A percentile compares a stretch with the other conserved stretches of the same genome.
Evolutionary conservation across 2,329 filamentous ascomycete species (phyloP).

Genomic region (Dissoconium aciculare): DNA sequence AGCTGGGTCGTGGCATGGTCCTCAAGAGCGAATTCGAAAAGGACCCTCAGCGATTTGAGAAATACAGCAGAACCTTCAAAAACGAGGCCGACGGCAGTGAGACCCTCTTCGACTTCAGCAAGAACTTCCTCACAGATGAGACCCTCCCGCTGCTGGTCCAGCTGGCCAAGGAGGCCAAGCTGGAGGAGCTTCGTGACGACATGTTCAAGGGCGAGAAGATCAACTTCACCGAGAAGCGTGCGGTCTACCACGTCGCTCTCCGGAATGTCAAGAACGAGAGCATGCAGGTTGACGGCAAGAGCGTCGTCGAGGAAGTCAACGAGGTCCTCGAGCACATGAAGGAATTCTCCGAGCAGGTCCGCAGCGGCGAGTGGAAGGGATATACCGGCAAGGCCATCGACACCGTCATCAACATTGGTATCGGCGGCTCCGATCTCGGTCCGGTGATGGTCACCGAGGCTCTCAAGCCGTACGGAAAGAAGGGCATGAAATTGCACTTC

Average conservation of each 20-base stretch:
- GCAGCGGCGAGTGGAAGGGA: conserved; percentile 92
- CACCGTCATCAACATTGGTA: conserved; percentile 93
- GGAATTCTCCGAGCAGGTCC: conserved; percentile 88
- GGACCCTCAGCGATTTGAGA: conserved; percentile 75
- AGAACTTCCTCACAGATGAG: conserved; percentile 94
- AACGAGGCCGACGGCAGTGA: conserved; percentile 66
- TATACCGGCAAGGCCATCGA: conserved; percentile 95
- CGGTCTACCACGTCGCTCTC: conserved; percentile 88
- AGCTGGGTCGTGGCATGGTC: conserved; percentile 74
- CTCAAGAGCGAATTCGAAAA: conserved; percentile 86
- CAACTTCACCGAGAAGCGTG: conserved; percentile 95
- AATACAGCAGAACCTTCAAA: conserved; percentile 74
- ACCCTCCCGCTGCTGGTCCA: conserved; percentile 75
- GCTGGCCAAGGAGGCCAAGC: conserved; percentile 76
- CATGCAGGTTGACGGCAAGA: conserved; percentile 73
- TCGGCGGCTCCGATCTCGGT: conserved; percentile 92
- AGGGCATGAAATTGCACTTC: conserved; percentile 82
- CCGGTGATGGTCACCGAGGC: conserved; percentile 99
- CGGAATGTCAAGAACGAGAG: conserved; percentile 75
- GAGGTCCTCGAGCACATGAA: conserved; percentile 92
- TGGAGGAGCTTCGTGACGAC: conserved; percentile 87
- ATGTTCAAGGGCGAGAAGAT: conserved; percentile 98
- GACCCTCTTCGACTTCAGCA: conserved; percentile 96
- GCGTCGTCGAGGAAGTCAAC: conserved; percentile 88
- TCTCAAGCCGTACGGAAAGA: conserved; percentile 82